These are phyloP conservation scores for Phytophthora hibernalis DNA, from an alignment of 352 stramenopile genomes.

Conservation along the genomic window DNA sequence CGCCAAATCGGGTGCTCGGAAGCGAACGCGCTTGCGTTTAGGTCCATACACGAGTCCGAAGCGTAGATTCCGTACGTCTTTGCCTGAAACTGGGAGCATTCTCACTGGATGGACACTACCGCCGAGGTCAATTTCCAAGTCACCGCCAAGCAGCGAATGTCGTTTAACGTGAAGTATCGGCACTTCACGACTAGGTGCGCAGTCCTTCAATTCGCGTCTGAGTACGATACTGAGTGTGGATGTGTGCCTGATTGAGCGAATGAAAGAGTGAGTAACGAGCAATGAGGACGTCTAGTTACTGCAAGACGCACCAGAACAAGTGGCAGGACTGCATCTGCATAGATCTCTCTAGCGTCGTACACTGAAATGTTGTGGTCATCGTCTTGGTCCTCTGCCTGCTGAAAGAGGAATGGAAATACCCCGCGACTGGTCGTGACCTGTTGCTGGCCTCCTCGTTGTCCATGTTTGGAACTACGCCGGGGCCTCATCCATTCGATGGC, in stretches of 20 bases:
- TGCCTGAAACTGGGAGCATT: conserved; percentile 44
- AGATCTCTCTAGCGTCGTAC: conserved; percentile 36
- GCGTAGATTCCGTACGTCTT: conserved; percentile 37
- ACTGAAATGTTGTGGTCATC: conserved; percentile 33
- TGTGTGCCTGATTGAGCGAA: conserved; percentile 27
- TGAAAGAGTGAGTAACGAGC: not conserved
- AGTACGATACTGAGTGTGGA: conserved; percentile 38
- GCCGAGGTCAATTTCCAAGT: conserved; percentile 40
- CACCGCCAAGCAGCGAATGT: conserved; percentile 22
- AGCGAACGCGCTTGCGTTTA: conserved; percentile 41
- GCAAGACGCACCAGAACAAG: conserved; percentile 37
- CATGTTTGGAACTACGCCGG: conserved; percentile 15
- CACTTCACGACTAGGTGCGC: conserved; percentile 33
- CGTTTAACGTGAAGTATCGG: conserved; percentile 34
- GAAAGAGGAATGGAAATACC: conserved; percentile 29
- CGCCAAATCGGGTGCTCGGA: conserved; percentile 27
- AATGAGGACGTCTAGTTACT: not conserved
- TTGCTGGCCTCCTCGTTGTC: conserved; percentile 23
- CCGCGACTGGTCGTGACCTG: conserved; percentile 20
- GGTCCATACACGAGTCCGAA: conserved; percentile 42
- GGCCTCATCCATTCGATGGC: conserved; percentile 22
- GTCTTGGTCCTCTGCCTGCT: conserved; percentile 9
- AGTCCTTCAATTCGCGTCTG: conserved; percentile 33
- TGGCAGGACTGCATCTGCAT: conserved; percentile 43
- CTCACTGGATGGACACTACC: conserved; percentile 28